Evolutionary conservation across 768 basidiomycete genomes (phyloP), one percentile per base, ranked within the genome.

Genomic region (Lentinula raphanica): DNA sequence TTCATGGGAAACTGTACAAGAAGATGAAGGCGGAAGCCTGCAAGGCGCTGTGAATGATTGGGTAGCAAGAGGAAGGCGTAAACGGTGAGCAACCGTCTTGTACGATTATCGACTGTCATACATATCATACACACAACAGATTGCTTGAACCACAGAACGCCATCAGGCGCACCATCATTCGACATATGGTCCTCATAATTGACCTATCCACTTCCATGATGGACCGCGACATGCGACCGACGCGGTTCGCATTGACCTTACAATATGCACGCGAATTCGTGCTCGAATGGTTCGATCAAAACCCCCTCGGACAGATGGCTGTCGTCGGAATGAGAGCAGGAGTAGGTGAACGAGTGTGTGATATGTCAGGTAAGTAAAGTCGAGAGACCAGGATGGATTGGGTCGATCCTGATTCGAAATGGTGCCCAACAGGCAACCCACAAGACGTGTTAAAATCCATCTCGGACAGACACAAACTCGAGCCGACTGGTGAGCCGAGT

Each of bases 201-300:
- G 97, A 99, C 70, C 78, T 98, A 2, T 97, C 94, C 0, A 73
- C 83, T 1, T 85, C 94, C 0, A 98, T 98, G 94, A 81, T 85
- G 73, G 97, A 98, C 71, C 85, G 94, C 28, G 97, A 99, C 73
- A 92, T 96, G 87, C 83, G 96, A 5, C 94, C 95, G 11, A 94
- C 92, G 21, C 83, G 97, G 58, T 95, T 96, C 64, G 95, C 97
- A 67, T 72, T 99, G 31, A 88, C 87, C 65, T 74, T 98, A 44
- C 88, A 94, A 66, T 96, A 95, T 68, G 84, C 94, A 13, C 83
- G 94, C 58, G 92, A 92, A 64, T 99, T 98, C 63, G 81, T 98
- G 28, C 76, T 82, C 6, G 97, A 99, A 69, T 99, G 96, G 95
- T 99, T 98, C 71, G 97, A 99, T 73, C 97, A 98, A 74, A 99